Base-by-base conservation (phyloP, 1,284 basidiomycete genomes). In the Cryptococcus hybrid region DNA sequence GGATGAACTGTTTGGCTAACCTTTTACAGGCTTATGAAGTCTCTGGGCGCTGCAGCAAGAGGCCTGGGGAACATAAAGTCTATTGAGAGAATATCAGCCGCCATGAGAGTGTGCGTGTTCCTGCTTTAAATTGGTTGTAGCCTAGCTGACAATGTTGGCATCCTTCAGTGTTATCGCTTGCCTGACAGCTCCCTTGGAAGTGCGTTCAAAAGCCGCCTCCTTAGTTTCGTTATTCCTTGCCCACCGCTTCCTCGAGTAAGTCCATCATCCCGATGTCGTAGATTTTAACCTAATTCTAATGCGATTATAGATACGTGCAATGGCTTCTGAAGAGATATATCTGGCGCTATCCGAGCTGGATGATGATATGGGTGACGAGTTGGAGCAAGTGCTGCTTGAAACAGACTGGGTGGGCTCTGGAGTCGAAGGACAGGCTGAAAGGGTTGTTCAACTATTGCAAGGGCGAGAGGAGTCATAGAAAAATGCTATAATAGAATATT, bases 311-410 rank as follows among this genome's bases (percentile, higher is more conserved):
- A 81, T 93, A 51, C 85, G 92, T 50, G 80, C 85, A 6, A 84
- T 87, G 57, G 85, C 89, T 0, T 89, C 90, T 2, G 92, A 95
- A 72, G 84, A 87, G 60, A 71, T 94, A 0, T 95, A 91, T 70
- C 78, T 90, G 35, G 80, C 83, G 8, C 76, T 91, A 18, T 84
- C 84, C 58, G 82, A 82, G 52, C 86, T 88, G 59, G 88, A 90
- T 67, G 88, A 89, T 58, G 70, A 89, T 6, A 83, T 82, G 0
- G 86, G 88, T 9, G 85, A 86, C 12, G 86, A 85, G 54, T 81
- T 86, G 1, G 91, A 93, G 69, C 84, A 87, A n/a, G 70, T 89
- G 5, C 76, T 95, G 39, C 76, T 92, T 11, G 88, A 90, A 70
- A 92, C 90, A 9, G 84, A 86, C 69, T 96, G 92, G 92, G 64